Percentiles rank a stretch among this genome's conserved stretches.
phyloP scores from a whole-genome alignment of 257 asterid species.

The Ophiorrhiza pumila region DNA sequence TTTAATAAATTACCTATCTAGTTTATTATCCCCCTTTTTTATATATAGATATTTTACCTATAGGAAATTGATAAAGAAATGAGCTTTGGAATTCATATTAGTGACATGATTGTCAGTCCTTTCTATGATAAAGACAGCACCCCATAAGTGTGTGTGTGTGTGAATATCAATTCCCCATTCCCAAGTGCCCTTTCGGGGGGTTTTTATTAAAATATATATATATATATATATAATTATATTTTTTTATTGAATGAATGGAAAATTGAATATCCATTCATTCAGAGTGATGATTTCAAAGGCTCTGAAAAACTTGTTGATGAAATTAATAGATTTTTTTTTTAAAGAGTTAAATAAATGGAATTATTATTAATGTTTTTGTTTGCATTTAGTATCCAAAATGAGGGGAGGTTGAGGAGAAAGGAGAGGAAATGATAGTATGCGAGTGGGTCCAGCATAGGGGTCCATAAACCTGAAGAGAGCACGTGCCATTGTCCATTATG shows the following conservation, averaged over 20 bases:
- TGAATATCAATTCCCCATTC: background rate
- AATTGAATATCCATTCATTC: background rate
- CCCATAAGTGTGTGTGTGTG: background rate
- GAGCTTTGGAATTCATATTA: background rate
- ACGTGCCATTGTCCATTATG: conserved; percentile 10
- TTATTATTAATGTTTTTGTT: no score
- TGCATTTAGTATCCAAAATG: background rate
- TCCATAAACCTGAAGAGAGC: conserved; percentile 7
- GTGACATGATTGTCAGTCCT: background rate
- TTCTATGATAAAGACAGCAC: background rate
- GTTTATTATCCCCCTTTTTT: no score
- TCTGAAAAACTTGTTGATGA: conserved; percentile 4
- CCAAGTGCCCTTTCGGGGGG: no score
- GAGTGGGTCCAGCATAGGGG: background rate
- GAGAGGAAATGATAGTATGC: background rate
- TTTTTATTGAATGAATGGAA: background rate
- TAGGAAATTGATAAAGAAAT: background rate
- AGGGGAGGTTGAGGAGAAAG: background rate
- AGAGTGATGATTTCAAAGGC: background rate
- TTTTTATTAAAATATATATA: no score
- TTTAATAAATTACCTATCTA: no score
- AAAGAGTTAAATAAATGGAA: no score
- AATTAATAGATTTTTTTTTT: background rate
- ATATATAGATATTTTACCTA: no score
- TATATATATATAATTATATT: no score